These are phyloP conservation scores for Zalerion maritima DNA, from an alignment of 495 filamentous ascomycete genomes.

Conservation along the genomic window DNA sequence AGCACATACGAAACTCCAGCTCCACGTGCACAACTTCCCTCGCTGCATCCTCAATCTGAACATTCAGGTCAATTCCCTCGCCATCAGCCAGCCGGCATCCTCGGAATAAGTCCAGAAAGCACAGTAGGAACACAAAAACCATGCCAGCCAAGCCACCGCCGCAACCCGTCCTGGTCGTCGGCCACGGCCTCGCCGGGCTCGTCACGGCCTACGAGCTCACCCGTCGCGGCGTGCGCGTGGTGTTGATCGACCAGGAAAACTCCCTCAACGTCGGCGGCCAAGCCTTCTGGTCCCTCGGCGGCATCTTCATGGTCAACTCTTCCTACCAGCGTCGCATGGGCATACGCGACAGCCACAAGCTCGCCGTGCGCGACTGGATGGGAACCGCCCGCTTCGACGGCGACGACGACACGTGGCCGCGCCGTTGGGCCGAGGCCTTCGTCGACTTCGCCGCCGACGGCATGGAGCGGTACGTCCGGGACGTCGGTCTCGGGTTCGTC, in stretches of 20 bases:
- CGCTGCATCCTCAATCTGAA: no score
- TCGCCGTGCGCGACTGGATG: constrained; percentile 37
- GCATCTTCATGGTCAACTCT: constrained; percentile 35
- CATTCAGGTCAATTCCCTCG: no score
- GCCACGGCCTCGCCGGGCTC: constrained; percentile 35
- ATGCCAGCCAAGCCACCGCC: no score
- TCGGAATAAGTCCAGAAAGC: no score
- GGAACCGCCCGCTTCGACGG: constrained; percentile 34
- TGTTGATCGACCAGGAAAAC: constrained; percentile 37
- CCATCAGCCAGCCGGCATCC: no score
- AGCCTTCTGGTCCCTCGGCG: constrained; percentile 41
- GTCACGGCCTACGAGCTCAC: constrained; percentile 38
- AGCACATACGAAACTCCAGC: no score
- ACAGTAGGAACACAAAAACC: no score
- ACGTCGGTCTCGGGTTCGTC: constrained; percentile 26
- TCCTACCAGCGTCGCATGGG: constrained; percentile 33
- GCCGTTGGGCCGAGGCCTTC: constrained; percentile 37
- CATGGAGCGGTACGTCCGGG: constrained; percentile 34
- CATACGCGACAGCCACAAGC: constrained; percentile 30
- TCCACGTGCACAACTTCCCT: no score
- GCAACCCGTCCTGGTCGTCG: constrained; percentile 34
- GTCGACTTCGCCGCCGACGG: constrained; percentile 35
- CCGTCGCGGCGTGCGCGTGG: constrained; percentile 17
- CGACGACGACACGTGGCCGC: constrained; percentile 31
- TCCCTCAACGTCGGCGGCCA: constrained; percentile 32